Conservation (phyloP, 2,329 filamentous ascomycete species). For the Raffaelea deltoideospora region DNA sequence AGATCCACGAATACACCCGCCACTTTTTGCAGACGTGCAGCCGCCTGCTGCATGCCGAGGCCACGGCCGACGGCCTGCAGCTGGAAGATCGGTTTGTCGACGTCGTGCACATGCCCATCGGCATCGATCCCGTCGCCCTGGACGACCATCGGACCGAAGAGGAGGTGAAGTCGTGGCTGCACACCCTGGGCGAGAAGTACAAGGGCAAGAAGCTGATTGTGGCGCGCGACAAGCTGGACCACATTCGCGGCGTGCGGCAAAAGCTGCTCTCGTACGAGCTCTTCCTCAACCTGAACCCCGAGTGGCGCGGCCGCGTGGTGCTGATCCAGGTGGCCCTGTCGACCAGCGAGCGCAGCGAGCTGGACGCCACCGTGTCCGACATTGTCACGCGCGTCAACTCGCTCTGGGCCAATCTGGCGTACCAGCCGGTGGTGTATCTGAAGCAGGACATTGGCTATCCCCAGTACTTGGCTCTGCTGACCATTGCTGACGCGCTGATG, state of each 20-base stretch:
- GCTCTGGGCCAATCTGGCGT: conserved; percentile 74
- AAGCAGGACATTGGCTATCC: conserved; percentile 89
- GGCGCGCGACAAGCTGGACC: conserved; percentile 84
- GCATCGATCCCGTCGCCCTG: conserved; percentile 72
- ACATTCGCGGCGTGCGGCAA: conserved; percentile 80
- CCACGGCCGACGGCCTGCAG: conserved; percentile 74
- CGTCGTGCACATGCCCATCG: conserved; percentile 72
- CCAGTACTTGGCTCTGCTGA: conserved; percentile 83
- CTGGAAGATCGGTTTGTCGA: conserved; percentile 89
- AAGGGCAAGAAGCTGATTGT: conserved; percentile 82
- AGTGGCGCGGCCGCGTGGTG: conserved; percentile 78
- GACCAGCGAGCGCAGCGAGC: conserved; percentile 72
- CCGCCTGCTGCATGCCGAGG: conserved; percentile 77
- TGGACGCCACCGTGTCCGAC: conserved; percentile 78
- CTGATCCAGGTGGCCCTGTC: conserved; percentile 90
- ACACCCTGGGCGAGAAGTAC: conserved; percentile 70
- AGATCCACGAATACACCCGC: conserved; percentile 81
- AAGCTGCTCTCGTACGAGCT: conserved; percentile 86
- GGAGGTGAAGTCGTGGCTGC: conserved; percentile 65
- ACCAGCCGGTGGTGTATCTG: conserved; percentile 84
- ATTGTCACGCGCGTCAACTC: conserved; percentile 93
- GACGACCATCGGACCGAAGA: conserved; percentile 53
- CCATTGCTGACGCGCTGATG: conserved; percentile 81
- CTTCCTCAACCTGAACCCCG: conserved; percentile 84
- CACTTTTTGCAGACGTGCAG: conserved; percentile 96